These are phyloP conservation scores for Pseudoperonospora humuli DNA, from an alignment of 352 stramenopile species.

Conservation along the genomic window DNA sequence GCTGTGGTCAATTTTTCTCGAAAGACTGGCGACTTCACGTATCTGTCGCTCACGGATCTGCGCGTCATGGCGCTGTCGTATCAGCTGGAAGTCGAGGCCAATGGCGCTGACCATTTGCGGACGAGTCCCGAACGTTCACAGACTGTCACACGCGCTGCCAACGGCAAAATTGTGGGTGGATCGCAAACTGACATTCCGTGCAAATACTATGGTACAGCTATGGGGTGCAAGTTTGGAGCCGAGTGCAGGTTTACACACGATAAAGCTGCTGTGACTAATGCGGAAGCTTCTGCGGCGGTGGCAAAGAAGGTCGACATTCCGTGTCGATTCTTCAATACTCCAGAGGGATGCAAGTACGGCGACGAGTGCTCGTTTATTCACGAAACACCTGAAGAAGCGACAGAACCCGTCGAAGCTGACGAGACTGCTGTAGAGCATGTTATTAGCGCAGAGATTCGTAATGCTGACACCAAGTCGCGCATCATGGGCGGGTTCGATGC, in stretches of 20 bases:
- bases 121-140: constrained; percentile 59
- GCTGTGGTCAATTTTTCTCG: constrained; percentile 76
- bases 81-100: constrained; percentile 74
- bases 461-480: constrained; percentile 79
- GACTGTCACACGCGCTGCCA: constrained; percentile 55
- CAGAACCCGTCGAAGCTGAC: constrained; percentile 1
- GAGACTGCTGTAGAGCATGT: constrained; percentile 29
- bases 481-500: constrained; percentile 80
- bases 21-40: constrained; percentile 82
- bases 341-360: constrained; percentile 64
- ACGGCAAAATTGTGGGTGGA: constrained; percentile 54
- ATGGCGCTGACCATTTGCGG: constrained; percentile 60
- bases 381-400: constrained; percentile 30
- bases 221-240: constrained; percentile 75
- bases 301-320: constrained; percentile 63
- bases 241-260: constrained; percentile 82
- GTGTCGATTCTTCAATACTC: constrained; percentile 72
- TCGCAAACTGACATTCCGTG: constrained; percentile 45
- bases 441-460: constrained; percentile 48
- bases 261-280: constrained; percentile 11
- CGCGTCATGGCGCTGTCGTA: constrained; percentile 85
- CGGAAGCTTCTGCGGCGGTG: constrained; percentile 12
- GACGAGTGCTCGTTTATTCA: constrained; percentile 69
- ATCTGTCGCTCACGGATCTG: constrained; percentile 79
- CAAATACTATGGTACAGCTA: constrained; percentile 73